phyloP scores from a whole-genome alignment of 2,329 filamentous ascomycete species.

The Aspergillus chevalieri region DNA sequence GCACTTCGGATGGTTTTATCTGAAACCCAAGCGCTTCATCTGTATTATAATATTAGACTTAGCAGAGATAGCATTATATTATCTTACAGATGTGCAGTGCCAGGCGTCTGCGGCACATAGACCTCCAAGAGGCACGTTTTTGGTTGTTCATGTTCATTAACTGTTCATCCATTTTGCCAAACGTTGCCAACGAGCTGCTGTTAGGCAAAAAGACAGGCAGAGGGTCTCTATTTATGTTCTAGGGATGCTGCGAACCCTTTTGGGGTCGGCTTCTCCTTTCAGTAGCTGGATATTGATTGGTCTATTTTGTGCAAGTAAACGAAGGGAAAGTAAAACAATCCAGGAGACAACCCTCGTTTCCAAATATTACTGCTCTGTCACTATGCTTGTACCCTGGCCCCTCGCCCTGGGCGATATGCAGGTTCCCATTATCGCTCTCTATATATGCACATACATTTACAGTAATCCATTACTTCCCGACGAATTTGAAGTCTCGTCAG shows the following conservation, averaged over 20 bases:
- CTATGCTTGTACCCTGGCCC: no score
- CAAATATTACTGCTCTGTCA: no score
- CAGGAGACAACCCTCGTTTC: no score
- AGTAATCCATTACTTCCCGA: no score
- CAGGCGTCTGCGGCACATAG: constrained; percentile 1
- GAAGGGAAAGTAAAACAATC: constrained; percentile 1
- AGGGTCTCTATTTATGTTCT: no score
- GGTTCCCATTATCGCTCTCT: no score
- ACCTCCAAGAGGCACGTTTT: no score
- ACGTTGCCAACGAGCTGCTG: no score
- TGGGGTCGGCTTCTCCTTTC: constrained; percentile 6
- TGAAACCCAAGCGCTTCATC: constrained; percentile 7
- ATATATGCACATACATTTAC: no score
- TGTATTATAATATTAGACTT: constrained; percentile 1
- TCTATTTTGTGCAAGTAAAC: constrained; percentile 18
- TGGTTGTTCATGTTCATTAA: neutral
- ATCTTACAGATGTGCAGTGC: constrained; percentile 4
- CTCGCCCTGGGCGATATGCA: no score
- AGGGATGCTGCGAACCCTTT: neutral
- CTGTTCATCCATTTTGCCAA: constrained; percentile 2
- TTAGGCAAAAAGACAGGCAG: no score
- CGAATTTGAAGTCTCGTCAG: no score
- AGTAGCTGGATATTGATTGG: neutral
- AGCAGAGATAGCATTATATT: neutral
- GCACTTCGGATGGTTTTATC: constrained; percentile 7